Conservation (phyloP, 2,329 filamentous ascomycete species). For the Leptographium wingfieldii region DNA sequence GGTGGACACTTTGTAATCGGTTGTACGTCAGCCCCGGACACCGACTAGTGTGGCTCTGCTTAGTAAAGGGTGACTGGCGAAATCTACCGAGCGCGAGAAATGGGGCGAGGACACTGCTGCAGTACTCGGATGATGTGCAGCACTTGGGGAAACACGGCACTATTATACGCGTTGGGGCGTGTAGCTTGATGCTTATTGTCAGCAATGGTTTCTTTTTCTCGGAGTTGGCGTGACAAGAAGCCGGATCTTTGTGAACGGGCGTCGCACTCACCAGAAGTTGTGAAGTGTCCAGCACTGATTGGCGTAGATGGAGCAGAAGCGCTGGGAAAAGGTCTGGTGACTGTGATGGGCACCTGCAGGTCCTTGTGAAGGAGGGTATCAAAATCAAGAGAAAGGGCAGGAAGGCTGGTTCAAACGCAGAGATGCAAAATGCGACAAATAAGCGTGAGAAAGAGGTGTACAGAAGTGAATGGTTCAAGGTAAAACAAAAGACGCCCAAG, state of each 20-base stretch:
- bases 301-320: not conserved
- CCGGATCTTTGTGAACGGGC: not conserved
- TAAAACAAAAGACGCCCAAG: not conserved
- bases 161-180: not conserved
- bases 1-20: not conserved
- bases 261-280: not conserved
- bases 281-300: slow-evolving; percentile 7
- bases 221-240: too few relatives aligned
- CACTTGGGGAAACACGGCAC: not conserved
- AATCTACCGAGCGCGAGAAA: not conserved
- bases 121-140: not conserved
- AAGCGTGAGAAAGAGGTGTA: not conserved
- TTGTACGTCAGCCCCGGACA: not conserved
- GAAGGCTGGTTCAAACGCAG: not conserved
- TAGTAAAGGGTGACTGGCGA: not conserved
- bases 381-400: not conserved
- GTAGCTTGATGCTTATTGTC: not conserved
- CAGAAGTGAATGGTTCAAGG: not conserved
- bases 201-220: not conserved
- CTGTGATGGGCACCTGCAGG: not conserved
- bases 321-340: not conserved
- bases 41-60: not conserved
- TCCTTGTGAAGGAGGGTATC: not conserved
- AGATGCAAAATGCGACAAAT: not conserved
- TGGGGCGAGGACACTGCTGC: not conserved